Base-by-base conservation (phyloP, 2,329 filamentous ascomycete genomes). In the Botrytis fabae region DNA sequence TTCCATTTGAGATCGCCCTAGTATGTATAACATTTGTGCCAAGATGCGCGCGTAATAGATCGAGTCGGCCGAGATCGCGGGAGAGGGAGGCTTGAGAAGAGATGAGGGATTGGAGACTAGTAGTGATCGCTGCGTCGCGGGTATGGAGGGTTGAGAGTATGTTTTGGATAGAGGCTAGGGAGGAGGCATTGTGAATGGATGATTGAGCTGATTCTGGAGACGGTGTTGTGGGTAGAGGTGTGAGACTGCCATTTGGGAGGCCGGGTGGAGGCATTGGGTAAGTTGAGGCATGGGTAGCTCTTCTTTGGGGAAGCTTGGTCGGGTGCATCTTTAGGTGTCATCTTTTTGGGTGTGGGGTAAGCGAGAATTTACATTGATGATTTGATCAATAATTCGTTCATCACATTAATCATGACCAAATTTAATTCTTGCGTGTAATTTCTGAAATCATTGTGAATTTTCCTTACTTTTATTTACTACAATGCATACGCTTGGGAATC, bases 11-110 rank as follows among this genome's bases (percentile, higher is more conserved):
- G 80, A 99, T 92, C 62, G 91, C 87, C 75, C 95, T 90, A 22
- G 94, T 92, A 68, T 93, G 92, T 79, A 95, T 92, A 69, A 92
- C 93, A 81, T 98, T 96, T 8, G 94, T 90, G 73, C 94, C 94
- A 46, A 98, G 88, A 76, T 95, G 92, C 60, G 95, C 95, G 77
- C 96, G 93, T 71, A 98, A 88, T 44, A 97, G 87, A 82, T 99
- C 96, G 75, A 99, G 88, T 28, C 95, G 92, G 74, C 91, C 91
- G 69, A 99, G 87, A 79, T 98, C 94, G 77, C 94, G 92, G 32
- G 92, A 92, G 68, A 99, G 89, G 80, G 97, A 93, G 75, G 93
- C 90, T 81, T 98, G 94, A 0, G 93, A 94, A 75, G 91, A 89
- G 66, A 98, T 85, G 70, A 98, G 89, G 70, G 88, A 85, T 82